A percentile compares a stretch with the other conserved stretches of the same genome.
phyloP scores from a whole-genome alignment of 1,139 yeast genomes.

The Suhomyces panamericanus region DNA sequence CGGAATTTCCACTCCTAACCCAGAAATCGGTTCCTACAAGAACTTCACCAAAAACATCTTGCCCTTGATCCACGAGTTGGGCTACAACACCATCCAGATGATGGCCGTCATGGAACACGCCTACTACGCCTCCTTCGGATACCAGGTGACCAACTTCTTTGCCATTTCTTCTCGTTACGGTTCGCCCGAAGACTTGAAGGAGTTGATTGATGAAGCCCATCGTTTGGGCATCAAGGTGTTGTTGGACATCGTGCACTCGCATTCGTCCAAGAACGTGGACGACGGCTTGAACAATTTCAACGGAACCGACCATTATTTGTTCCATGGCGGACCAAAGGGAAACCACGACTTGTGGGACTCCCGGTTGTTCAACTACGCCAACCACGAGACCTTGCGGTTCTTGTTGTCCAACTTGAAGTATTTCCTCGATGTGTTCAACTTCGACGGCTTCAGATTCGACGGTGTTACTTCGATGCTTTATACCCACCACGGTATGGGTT shows the following conservation, averaged over 20 bases:
- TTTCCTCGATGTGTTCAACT: conserved; percentile 77
- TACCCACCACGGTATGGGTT: conserved; percentile 86
- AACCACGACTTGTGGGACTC: conserved; percentile 94
- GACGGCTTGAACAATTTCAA: conserved; percentile 94
- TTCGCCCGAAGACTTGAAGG: conserved; percentile 90
- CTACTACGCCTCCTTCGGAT: conserved; percentile 95
- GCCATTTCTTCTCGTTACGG: conserved; percentile 90
- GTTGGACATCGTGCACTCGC: conserved; percentile 93
- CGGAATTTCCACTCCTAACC: conserved; percentile 92
- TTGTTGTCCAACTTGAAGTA: conserved; percentile 83
- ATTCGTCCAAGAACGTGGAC: conserved; percentile 89
- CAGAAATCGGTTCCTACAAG: conserved; percentile 77
- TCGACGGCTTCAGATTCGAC: conserved; percentile 96
- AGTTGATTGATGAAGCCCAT: conserved; percentile 89
- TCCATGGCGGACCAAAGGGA: conserved; percentile 86
- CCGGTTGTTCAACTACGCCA: conserved; percentile 84
- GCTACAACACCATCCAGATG: conserved; percentile 89
- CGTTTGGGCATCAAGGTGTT: conserved; percentile 82
- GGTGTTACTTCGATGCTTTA: conserved; percentile 96
- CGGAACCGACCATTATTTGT: conserved; percentile 93
- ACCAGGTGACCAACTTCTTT: conserved; percentile 90
- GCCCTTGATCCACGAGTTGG: conserved; percentile 82
- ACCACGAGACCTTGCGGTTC: conserved; percentile 86
- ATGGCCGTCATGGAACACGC: conserved; percentile 99
- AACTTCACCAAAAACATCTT: conserved; percentile 79